Evolutionary conservation across 169 alveolate species (phyloP).

Genomic region (Plasmodium reichenowi): DNA sequence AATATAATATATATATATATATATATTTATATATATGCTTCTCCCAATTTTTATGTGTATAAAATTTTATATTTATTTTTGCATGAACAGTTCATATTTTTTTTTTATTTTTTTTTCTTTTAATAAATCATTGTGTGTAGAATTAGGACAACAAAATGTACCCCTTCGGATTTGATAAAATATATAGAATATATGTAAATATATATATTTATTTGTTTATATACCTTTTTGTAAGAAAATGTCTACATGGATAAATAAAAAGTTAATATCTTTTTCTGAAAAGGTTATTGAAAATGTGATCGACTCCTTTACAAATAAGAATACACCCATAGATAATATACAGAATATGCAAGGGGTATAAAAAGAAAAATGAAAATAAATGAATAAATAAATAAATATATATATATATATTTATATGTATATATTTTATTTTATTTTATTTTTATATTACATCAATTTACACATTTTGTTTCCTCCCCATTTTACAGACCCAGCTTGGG

Average conservation of each 20-base stretch:
- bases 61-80: no score
- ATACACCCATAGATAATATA: slow-evolving; percentile 51
- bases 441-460: neutral
- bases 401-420: neutral
- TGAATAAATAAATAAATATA: neutral
- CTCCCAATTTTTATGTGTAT: no score
- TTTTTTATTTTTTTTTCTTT: no score
- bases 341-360: slow-evolving; percentile 75
- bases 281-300: slow-evolving; percentile 76
- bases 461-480: neutral
- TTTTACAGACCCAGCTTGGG: slow-evolving; percentile 60
- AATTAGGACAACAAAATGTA: no score
- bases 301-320: slow-evolving; percentile 63
- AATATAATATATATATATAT: no score
- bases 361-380: neutral
- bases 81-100: no score
- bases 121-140: no score
- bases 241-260: slow-evolving; percentile 78
- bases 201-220: neutral
- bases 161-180: no score
- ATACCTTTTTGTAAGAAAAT: slow-evolving; percentile 16
- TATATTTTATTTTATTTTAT: neutral
- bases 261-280: slow-evolving; percentile 70
- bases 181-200: neutral
- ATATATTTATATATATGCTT: no score